Percentiles rank a stretch among this genome's conserved stretches.
phyloP scores from a whole-genome alignment of 75 land plant genomes.

The Cupressus sempervirens region DNA sequence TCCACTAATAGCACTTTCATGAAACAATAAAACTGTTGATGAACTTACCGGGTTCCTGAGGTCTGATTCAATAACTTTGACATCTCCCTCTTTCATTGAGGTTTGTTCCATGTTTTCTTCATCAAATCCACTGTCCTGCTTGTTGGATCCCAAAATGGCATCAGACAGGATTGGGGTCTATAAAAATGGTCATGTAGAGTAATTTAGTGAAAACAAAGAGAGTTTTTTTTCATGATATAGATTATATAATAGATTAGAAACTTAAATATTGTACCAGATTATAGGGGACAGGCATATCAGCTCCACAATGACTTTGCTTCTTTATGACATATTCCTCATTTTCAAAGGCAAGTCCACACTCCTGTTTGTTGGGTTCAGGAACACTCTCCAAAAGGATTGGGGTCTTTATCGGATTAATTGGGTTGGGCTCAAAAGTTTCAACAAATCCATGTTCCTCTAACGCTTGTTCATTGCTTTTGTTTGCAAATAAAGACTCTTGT shows the following conservation, averaged over 20 bases:
- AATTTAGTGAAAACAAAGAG: neutral
- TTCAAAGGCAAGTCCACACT: neutral
- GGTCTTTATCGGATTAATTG: neutral
- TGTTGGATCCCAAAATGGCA: neutral
- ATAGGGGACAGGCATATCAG: neutral
- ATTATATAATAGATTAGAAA: neutral
- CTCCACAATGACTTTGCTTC: neutral
- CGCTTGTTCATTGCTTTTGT: neutral
- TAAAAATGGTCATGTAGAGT: neutral
- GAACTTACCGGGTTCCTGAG: neutral
- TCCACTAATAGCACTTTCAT: neutral
- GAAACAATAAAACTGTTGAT: neutral
- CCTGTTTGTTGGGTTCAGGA: neutral
- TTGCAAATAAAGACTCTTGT: neutral
- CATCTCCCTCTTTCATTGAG: neutral
- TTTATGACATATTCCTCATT: no score
- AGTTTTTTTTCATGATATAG: neutral
- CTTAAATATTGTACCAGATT: neutral
- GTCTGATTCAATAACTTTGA: neutral
- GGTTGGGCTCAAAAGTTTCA: neutral
- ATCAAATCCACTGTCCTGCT: neutral
- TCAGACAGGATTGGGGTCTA: neutral
- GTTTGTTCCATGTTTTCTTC: neutral
- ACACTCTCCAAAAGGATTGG: neutral
- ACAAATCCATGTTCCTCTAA: neutral